Base-by-base conservation (phyloP, 257 asterid species). In the Perilla frutescens region DNA sequence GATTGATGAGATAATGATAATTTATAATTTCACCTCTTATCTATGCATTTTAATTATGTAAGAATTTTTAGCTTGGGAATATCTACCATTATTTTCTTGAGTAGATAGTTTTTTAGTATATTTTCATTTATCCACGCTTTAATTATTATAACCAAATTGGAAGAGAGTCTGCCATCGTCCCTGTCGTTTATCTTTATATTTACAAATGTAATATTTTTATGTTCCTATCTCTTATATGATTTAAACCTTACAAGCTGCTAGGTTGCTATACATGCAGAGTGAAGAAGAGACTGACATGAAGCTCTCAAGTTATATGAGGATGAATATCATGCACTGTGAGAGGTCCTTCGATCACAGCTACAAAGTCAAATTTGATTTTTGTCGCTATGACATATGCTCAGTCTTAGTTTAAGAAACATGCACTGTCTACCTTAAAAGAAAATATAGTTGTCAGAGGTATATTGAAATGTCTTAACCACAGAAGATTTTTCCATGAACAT, bases 251-350 rank as follows among this genome's bases (percentile, higher is more conserved):
- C 84, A 79, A 80, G 82, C 81, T 83, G 76, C 91, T 84, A 95
- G 99, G 99, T 87, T 85, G 99, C 96, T 86, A 89, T 90, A 76
- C 90, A 88, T 87, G 96, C 97, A 81, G 99, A 95, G 74, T 95
- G 88, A 73, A 90, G 97, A 49, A 84, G 97, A 82, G 99, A 95
- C 79, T 92, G 99, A 98, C 83, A 62, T 68, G 98, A 95, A 84
- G 98, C 96, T 83, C 87, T 89, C 72, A 91, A 86, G 86, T 75
- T 84, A 47, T 95, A 95, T 49, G 96, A 92, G 81, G 99, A 95
- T 81, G 96, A 96, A 51, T 95, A 95, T 77, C 91, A 86, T 66
- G 85, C 91, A 41, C 80, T 90, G 76, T 90, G 93, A 39, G 97
- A 92, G 97, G 99, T 95, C 41, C 26, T 60, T 79, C 56, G 36